Evolutionary conservation across 257 asterid genomes (phyloP).

Genomic region (Linaria vulgaris): DNA sequence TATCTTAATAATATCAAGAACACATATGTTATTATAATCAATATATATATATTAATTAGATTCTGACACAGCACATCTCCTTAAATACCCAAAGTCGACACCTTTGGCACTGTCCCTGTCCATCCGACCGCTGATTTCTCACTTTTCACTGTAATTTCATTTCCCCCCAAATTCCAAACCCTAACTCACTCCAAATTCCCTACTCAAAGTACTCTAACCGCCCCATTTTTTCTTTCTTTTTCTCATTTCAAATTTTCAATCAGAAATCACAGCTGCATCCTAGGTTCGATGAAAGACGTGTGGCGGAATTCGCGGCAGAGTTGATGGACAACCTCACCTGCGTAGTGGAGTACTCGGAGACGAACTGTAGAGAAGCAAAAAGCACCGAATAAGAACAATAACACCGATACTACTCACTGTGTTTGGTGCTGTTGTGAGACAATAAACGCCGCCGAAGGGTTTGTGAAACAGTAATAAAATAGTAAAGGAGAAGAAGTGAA

Average conservation of each 20-base stretch:
- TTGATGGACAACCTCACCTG: slow-evolving; percentile 50
- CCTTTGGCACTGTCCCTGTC: too few species aligned
- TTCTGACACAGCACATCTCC: too few species aligned
- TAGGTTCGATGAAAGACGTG: slow-evolving; percentile 33
- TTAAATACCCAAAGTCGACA: too few species aligned
- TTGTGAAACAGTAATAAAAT: slow-evolving; percentile 22
- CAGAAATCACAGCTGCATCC: slow-evolving; percentile 1
- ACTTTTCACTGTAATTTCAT: slow-evolving; percentile 20
- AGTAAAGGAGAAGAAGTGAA: slow-evolving; percentile 29
- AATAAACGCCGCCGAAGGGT: slow-evolving; percentile 21
- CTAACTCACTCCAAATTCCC: slow-evolving; percentile 31
- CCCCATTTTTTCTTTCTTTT: slow-evolving; percentile 1
- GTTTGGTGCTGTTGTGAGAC: slow-evolving; percentile 33
- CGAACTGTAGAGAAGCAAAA: slow-evolving; percentile 17
- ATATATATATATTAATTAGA: too few species aligned
- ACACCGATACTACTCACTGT: neutral
- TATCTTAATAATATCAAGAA: too few species aligned
- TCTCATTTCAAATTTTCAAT: too few species aligned
- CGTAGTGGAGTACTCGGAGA: slow-evolving; percentile 40
- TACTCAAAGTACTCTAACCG: slow-evolving; percentile 8
- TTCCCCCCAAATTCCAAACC: slow-evolving; percentile 33
- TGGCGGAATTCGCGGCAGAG: slow-evolving; percentile 16
- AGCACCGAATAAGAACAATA: neutral
- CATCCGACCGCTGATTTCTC: too few species aligned
- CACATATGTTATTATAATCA: too few species aligned